Conservation (phyloP, 768 basidiomycete species). For the Leccinum barrowsii region DNA sequence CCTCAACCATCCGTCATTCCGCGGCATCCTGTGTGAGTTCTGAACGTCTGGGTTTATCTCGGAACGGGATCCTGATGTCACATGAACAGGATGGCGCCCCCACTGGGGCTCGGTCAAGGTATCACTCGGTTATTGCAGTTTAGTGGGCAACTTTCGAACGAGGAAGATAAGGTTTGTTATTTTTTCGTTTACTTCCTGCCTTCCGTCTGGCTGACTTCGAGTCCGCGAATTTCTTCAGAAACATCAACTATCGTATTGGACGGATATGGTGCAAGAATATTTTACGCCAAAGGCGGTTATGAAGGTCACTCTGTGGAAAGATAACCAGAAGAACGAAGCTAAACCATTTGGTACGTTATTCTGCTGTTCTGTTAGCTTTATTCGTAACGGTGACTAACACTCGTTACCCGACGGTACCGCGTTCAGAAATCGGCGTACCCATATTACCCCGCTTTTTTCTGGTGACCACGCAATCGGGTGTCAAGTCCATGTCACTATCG, state of each 20-base stretch:
- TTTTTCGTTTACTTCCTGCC: background rate
- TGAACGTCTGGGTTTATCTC: background rate
- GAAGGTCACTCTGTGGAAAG: constrained; percentile 86
- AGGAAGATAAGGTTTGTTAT: constrained; percentile 43
- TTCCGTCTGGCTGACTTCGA: constrained; percentile 2
- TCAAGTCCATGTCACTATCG: constrained; percentile 77
- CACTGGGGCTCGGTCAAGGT: constrained; percentile 58
- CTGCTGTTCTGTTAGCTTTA: constrained; percentile 6
- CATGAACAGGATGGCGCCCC: constrained; percentile 29
- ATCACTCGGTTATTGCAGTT: constrained; percentile 65
- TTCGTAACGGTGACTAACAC: constrained; percentile 2
- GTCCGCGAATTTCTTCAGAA: constrained; percentile 38
- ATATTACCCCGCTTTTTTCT: constrained; percentile 83
- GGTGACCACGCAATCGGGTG: constrained; percentile 80
- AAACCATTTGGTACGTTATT: constrained; percentile 71
- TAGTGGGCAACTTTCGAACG: constrained; percentile 58
- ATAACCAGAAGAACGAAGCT: constrained; percentile 72
- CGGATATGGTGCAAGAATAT: constrained; percentile 58
- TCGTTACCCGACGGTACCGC: constrained; percentile 10
- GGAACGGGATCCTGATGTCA: constrained; percentile 14
- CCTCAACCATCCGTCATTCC: background rate
- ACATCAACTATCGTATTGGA: constrained; percentile 66
- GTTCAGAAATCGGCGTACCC: constrained; percentile 71
- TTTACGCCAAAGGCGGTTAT: constrained; percentile 69
- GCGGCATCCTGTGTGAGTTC: constrained; percentile 25